A percentile compares a stretch with the other conserved stretches of the same genome.
Evolutionary conservation across 2,329 filamentous ascomycete genomes (phyloP).

Genomic region (Coniochaeta hoffmannii): DNA sequence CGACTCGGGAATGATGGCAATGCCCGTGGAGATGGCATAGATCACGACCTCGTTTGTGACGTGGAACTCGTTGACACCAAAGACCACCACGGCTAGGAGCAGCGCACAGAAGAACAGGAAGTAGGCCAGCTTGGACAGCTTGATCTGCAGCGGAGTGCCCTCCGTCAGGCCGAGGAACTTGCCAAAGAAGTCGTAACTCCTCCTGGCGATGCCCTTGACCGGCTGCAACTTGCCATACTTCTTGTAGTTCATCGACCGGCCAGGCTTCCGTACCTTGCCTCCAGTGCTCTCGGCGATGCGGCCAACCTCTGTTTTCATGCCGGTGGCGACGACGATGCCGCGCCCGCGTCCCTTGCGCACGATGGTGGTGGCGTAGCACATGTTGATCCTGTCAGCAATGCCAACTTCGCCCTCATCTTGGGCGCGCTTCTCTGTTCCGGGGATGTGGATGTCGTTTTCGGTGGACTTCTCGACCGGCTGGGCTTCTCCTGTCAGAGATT

Average conservation of each 20-base stretch:
- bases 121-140: constrained; percentile 78
- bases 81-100: constrained; percentile 53
- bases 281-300: constrained; percentile 62
- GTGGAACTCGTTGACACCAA: constrained; percentile 47
- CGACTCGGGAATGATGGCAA: constrained; percentile 59
- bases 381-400: constrained; percentile 66
- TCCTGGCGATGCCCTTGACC: constrained; percentile 29
- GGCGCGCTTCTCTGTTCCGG: constrained; percentile 37
- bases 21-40: constrained; percentile 53
- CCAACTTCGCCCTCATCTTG: constrained; percentile 44
- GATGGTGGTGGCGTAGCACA: constrained; percentile 66
- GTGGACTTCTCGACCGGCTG: constrained; percentile 61
- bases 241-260: constrained; percentile 32
- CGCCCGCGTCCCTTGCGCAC: constrained; percentile 66
- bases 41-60: constrained; percentile 51
- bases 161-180: constrained; percentile 52
- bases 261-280: constrained; percentile 40
- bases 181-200: constrained; percentile 27
- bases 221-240: constrained; percentile 32
- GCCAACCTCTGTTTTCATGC: constrained; percentile 69
- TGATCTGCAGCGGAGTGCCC: constrained; percentile 79
- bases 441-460: constrained; percentile 36
- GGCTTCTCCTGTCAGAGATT: constrained; percentile 69
- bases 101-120: constrained; percentile 68
- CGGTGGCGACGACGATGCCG: constrained; percentile 66